Evolutionary conservation across 768 basidiomycete genomes (phyloP), one percentile per base, ranked within the genome.

Genomic region (Coprinopsis marcescibilis): DNA sequence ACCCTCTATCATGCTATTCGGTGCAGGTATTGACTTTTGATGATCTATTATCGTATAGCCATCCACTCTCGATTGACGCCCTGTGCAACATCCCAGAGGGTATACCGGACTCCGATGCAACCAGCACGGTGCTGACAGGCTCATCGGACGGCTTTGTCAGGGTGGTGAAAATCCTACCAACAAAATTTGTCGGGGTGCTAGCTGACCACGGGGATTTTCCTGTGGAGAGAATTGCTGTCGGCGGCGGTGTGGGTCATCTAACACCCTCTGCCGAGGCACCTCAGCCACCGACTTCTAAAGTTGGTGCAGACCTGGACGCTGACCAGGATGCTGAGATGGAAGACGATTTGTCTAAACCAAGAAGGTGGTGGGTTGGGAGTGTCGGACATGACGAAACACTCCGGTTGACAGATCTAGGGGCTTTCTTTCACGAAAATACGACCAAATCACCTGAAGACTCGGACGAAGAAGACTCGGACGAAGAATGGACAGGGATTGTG

Each of bases 201-300:
- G 86, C 85, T 11, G 89, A 93, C 54, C 94, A 96, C 55, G 90
- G 89, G 3, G 86, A 90, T 50, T 92, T 89, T 66, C 93, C 94
- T 4, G 79, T 97, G 40, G 94, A 97, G 65, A 78, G 90, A 20
- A 81, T 96, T 33, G 80, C 77, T 15, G 67, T 94, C 21, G 76
- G 75, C 10, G 61, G 61, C 38, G 75, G 73, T 10, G 51, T 49
- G 10, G 55, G 58, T 33, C 64, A 65, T 43, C 46, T 43, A 27
- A 6, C 7, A 30, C 24, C n/a, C 19, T 12, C 41, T 69, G 40
- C 15, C 14, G 24, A 29, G 41, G 27, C 20, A 66, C 63, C 3
- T 43, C 57, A n/a, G n/a, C n/a, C n/a, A n/a, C n/a, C n/a, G 55
- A 55, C 37, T 55, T 53, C 27, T 39, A 53, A 40, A 44, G 45